Conservation (phyloP, 2,329 filamentous ascomycete species). For the Aspergillus viridinutans region DNA sequence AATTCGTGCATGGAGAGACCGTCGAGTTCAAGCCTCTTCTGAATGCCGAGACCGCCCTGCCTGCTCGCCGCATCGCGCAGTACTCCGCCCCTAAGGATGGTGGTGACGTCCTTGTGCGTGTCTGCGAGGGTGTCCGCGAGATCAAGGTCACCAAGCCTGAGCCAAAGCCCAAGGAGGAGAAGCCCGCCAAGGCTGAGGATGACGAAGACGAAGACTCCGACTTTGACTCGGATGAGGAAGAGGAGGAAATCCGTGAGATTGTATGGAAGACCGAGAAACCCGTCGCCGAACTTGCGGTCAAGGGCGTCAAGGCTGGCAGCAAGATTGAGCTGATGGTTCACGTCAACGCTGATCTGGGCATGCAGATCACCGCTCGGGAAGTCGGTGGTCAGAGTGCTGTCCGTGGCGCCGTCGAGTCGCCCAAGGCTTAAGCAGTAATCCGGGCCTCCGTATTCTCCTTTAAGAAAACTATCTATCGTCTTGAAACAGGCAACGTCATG, state of each 20-base stretch:
- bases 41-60: slow-evolving; percentile 80
- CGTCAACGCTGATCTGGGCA: slow-evolving; percentile 70
- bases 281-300: slow-evolving; percentile 81
- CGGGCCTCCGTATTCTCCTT: not conserved
- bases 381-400: slow-evolving; percentile 84
- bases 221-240: slow-evolving; percentile 60
- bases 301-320: slow-evolving; percentile 76
- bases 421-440: slow-evolving; percentile 25
- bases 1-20: slow-evolving; percentile 58
- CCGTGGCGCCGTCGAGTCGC: slow-evolving; percentile 55
- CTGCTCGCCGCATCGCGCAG: slow-evolving; percentile 78
- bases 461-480: slow-evolving; percentile 6
- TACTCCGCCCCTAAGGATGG: slow-evolving; percentile 72
- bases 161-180: slow-evolving; percentile 64
- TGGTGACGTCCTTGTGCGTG: slow-evolving; percentile 81
- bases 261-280: slow-evolving; percentile 82
- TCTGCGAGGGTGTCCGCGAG: slow-evolving; percentile 82
- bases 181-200: slow-evolving; percentile 55
- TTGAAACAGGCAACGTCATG: not conserved
- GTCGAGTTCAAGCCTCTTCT: slow-evolving; percentile 78
- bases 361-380: slow-evolving; percentile 78
- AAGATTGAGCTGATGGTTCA: slow-evolving; percentile 95
- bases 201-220: slow-evolving; percentile 56
- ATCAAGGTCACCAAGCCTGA: slow-evolving; percentile 92
- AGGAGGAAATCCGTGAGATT: slow-evolving; percentile 85